Conservation (phyloP, 441 rosid species). For the Syzygium syzygioides region DNA sequence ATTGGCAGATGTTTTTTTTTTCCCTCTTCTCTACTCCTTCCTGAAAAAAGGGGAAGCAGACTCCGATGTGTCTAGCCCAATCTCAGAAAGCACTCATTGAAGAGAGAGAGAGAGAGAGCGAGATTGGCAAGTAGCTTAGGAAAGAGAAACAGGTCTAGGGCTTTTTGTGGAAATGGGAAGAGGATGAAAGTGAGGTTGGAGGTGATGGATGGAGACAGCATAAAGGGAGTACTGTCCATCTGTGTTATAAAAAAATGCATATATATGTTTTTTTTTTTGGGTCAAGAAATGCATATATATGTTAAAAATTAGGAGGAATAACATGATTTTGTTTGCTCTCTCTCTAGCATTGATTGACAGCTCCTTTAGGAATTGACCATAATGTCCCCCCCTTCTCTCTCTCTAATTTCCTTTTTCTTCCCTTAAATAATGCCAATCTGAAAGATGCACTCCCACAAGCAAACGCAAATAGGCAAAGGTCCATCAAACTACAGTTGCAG, state of each 20-base stretch:
- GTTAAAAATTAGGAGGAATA: background rate
- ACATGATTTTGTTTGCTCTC: background rate
- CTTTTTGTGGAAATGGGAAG: conserved; percentile 7
- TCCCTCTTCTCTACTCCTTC: background rate
- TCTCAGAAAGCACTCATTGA: background rate
- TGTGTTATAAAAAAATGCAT: background rate
- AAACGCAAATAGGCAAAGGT: background rate
- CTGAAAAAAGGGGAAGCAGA: background rate
- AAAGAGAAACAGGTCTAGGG: background rate
- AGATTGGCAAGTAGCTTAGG: background rate
- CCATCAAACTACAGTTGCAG: background rate
- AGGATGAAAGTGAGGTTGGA: background rate
- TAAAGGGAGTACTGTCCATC: background rate
- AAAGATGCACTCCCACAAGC: background rate
- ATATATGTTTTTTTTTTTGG: too few relatives aligned
- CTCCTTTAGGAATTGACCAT: background rate
- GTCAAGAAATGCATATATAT: background rate
- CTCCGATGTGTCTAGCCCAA: background rate
- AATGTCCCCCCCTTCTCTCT: background rate
- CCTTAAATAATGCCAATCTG: background rate
- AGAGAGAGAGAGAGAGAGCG: background rate
- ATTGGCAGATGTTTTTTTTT: background rate
- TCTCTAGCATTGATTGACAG: background rate
- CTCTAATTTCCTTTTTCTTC: background rate
- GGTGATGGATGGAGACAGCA: conserved; percentile 6